Conservation (phyloP, 176 grass and related monocot species). For the Dactylis glomerata region DNA sequence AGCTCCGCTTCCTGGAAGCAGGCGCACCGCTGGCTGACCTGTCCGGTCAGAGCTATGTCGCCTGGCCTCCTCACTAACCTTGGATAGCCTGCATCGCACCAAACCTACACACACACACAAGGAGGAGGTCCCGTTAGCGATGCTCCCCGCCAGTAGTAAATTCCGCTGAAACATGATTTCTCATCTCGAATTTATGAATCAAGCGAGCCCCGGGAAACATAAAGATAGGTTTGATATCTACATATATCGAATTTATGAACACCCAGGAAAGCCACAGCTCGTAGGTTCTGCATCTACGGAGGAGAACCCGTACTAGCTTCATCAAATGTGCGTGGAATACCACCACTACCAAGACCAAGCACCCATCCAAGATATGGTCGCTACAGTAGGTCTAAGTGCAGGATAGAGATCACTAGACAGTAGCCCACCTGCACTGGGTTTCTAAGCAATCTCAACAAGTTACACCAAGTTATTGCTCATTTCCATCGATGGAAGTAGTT, state of each 20-base stretch:
- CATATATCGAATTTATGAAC: neutral
- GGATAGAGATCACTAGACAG: neutral
- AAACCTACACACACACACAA: conserved; percentile 54
- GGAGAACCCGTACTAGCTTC: neutral
- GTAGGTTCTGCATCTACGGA: neutral
- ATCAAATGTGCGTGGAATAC: conserved; percentile 15
- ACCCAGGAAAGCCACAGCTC: neutral
- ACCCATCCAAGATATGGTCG: conserved; percentile 8
- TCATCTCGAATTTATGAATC: too few relatives aligned
- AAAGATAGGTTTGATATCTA: neutral
- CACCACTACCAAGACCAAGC: neutral
- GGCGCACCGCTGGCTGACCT: conserved; percentile 82
- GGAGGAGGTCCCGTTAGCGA: neutral
- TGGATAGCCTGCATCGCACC: conserved; percentile 85
- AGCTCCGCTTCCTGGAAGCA: conserved; percentile 82
- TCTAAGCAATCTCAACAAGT: neutral
- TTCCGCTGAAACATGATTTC: too few relatives aligned
- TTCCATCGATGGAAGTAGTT: neutral
- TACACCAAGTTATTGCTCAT: neutral
- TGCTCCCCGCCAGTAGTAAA: too few relatives aligned
- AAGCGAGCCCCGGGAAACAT: too few relatives aligned
- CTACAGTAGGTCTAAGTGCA: neutral
- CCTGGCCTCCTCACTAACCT: conserved; percentile 66
- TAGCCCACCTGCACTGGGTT: neutral
- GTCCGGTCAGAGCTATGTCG: conserved; percentile 80